Conservation (phyloP, 108 stramenopile genomes). For the Epipyxis sp. region DNA sequence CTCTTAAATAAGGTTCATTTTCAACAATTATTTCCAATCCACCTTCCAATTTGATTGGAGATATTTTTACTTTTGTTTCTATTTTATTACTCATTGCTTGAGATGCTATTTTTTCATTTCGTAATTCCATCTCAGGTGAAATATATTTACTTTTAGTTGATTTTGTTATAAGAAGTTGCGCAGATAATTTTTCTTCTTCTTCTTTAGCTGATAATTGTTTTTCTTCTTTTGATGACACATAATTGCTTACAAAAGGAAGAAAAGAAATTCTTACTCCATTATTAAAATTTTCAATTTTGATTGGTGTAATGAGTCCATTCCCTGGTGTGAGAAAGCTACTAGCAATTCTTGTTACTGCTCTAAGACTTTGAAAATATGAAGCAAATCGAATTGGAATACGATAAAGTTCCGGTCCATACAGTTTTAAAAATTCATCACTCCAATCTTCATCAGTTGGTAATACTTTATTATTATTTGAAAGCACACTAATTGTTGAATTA, state of each 20-base stretch:
- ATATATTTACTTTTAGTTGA: background rate
- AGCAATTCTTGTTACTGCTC: background rate
- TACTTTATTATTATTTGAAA: background rate
- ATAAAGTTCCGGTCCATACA: constrained; percentile 41
- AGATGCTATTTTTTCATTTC: background rate
- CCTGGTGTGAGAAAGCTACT: background rate
- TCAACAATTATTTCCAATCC: constrained; percentile 45
- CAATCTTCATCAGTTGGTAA: constrained; percentile 13
- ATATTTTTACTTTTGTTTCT: background rate
- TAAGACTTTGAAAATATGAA: background rate
- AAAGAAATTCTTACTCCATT: constrained; percentile 35
- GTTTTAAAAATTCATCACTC: constrained; percentile 44
- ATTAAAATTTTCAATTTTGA: background rate
- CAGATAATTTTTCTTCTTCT: background rate
- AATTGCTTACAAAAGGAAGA: constrained; percentile 38
- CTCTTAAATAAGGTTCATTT: constrained; percentile 39
- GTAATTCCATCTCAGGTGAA: background rate
- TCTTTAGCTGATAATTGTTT: constrained; percentile 29
- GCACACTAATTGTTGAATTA: background rate
- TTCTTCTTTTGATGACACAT: constrained; percentile 47
- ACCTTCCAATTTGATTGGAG: constrained; percentile 31
- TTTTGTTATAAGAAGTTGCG: too few species aligned
- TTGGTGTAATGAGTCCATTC: background rate
- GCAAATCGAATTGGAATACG: constrained; percentile 27
- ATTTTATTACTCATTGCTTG: background rate